Conservation (phyloP, 306 rosid genomes). For the Cucurbita pepo region DNA sequence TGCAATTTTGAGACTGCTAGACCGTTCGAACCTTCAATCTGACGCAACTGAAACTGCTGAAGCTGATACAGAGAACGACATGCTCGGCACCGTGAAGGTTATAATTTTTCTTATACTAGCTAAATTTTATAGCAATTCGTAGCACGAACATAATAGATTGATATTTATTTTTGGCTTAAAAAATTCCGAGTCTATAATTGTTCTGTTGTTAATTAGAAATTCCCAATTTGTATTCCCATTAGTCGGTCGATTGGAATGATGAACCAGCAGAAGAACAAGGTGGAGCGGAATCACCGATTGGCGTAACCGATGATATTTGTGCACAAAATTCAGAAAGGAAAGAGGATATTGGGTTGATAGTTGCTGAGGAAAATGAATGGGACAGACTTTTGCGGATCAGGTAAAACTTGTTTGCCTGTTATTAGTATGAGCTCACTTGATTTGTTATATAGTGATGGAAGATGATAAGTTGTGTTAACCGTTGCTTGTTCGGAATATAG, state of each 20-base stretch:
- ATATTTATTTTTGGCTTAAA: background rate
- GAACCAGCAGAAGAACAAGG: slow-evolving; percentile 77
- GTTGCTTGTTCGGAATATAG: slow-evolving; percentile 29
- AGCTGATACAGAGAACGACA: slow-evolving; percentile 82
- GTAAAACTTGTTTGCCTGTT: slow-evolving; percentile 16
- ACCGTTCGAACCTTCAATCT: slow-evolving; percentile 80
- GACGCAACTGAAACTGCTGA: slow-evolving; percentile 63
- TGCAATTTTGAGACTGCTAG: slow-evolving; percentile 88
- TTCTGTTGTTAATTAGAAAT: background rate
- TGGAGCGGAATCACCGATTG: slow-evolving; percentile 62
- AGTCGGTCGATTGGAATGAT: slow-evolving; percentile 95
- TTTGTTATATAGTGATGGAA: slow-evolving; percentile 3
- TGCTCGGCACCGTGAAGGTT: slow-evolving; percentile 97
- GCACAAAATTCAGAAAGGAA: slow-evolving; percentile 52
- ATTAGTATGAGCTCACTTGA: background rate
- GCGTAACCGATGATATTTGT: slow-evolving; percentile 40
- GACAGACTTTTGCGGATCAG: slow-evolving; percentile 80
- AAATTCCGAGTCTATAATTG: too few relatives aligned
- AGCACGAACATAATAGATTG: background rate
- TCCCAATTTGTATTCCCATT: slow-evolving; percentile 4
- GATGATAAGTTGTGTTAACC: background rate
- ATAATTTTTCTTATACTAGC: slow-evolving; percentile 13
- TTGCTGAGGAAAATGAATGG: slow-evolving; percentile 91
- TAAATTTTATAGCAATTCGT: slow-evolving; percentile 4
- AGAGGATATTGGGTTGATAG: slow-evolving; percentile 45